phyloP scores from a whole-genome alignment of 805 yeast species.

The Candida caryicola region DNA sequence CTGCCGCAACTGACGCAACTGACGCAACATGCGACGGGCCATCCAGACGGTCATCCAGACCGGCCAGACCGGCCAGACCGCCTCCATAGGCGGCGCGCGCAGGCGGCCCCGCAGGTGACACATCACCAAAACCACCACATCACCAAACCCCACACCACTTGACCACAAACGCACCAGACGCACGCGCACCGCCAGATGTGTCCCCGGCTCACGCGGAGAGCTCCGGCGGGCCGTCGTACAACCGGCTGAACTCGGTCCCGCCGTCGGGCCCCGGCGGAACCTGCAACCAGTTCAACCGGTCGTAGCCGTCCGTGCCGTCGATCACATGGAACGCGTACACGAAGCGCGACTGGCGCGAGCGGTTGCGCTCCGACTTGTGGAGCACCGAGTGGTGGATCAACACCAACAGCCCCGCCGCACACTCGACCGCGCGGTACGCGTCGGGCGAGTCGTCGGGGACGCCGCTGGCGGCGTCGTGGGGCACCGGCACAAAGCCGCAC shows the following conservation, averaged over 20 bases:
- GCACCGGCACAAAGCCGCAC: slow-evolving; percentile 50
- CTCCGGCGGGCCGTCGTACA: slow-evolving; percentile 31
- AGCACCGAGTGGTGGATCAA: slow-evolving; percentile 69
- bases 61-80: too few species aligned
- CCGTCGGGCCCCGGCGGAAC: slow-evolving; percentile 61
- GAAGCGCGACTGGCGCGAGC: slow-evolving; percentile 54
- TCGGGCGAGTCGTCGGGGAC: slow-evolving; percentile 28
- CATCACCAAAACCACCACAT: too few species aligned
- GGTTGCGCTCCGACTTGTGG: slow-evolving; percentile 66
- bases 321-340: slow-evolving; percentile 81
- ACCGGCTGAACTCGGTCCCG: slow-evolving; percentile 55
- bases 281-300: slow-evolving; percentile 71
- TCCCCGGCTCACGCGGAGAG: too few species aligned
- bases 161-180: too few species aligned
- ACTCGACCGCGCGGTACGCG: slow-evolving; percentile 51
- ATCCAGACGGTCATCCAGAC: too few species aligned
- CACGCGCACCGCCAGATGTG: too few species aligned
- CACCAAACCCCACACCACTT: too few species aligned
- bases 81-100: too few species aligned
- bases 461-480: slow-evolving; percentile 13
- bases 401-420: slow-evolving; percentile 70
- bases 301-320: slow-evolving; percentile 64
- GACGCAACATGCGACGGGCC: too few species aligned
- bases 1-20: too few species aligned
- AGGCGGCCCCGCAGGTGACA: too few species aligned